Evolutionary conservation across 139 green algal species (phyloP).

Genomic region (Micractinium sp.): DNA sequence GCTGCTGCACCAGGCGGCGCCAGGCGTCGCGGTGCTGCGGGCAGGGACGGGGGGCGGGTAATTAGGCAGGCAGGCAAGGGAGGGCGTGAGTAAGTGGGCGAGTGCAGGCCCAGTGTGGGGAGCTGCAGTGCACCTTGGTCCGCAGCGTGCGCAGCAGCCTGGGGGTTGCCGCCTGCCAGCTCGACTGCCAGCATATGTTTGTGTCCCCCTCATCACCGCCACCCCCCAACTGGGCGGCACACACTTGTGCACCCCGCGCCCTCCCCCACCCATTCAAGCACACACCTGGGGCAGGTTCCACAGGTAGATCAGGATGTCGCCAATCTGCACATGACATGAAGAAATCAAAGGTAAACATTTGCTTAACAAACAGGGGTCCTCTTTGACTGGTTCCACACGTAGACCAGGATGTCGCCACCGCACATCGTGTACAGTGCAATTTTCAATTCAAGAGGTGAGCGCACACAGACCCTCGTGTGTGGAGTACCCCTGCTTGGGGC

Average conservation of each 20-base stretch:
- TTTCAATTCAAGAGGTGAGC: too few species aligned
- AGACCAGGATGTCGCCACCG: background rate
- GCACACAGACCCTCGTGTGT: too few species aligned
- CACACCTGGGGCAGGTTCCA: constrained; percentile 77
- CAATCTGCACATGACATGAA: constrained; percentile 51
- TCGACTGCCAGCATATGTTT: too few species aligned
- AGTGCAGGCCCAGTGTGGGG: too few species aligned
- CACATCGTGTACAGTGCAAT: too few species aligned
- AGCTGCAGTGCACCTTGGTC: background rate
- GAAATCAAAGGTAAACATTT: too few species aligned
- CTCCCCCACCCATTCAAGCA: too few species aligned
- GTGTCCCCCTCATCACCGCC: too few species aligned
- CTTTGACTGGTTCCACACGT: too few species aligned
- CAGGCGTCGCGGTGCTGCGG: constrained; percentile 43
- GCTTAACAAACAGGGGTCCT: background rate
- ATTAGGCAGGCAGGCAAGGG: background rate
- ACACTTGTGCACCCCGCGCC: background rate
- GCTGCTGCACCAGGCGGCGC: constrained; percentile 36
- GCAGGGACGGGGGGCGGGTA: background rate
- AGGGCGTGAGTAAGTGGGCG: background rate
- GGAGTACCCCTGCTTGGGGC: too few species aligned
- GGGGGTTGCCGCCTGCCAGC: background rate
- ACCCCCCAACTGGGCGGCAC: too few species aligned
- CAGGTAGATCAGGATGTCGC: constrained; percentile 88
- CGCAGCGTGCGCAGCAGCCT: background rate